Conservation (phyloP, 345 rosid species). For the Arabis alpina region DNA sequence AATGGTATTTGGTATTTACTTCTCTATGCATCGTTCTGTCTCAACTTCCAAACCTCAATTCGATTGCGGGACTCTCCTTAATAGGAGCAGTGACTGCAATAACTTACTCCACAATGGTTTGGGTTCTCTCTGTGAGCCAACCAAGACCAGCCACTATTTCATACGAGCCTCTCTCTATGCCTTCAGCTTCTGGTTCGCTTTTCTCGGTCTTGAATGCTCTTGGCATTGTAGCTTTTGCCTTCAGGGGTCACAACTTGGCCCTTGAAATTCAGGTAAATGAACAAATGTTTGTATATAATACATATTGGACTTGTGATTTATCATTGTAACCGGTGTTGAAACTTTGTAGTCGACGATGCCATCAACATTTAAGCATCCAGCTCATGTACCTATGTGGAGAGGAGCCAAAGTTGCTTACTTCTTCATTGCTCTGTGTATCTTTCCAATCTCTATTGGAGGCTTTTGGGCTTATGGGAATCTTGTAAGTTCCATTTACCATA, state of each 20-base stretch:
- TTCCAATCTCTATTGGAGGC: slow-evolving; percentile 92
- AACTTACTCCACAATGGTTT: slow-evolving; percentile 89
- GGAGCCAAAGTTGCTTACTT: slow-evolving; percentile 95
- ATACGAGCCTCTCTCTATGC: slow-evolving; percentile 71
- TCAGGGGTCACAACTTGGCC: slow-evolving; percentile 90
- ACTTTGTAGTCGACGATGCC: slow-evolving; percentile 91
- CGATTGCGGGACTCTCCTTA: slow-evolving; percentile 92
- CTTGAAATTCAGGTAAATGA: slow-evolving; percentile 84
- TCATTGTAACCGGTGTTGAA: background rate
- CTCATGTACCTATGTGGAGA: slow-evolving; percentile 99
- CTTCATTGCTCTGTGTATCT: slow-evolving; percentile 86
- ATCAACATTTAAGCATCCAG: slow-evolving; percentile 95
- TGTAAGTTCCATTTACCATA: slow-evolving; percentile 51
- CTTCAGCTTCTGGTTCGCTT: slow-evolving; percentile 61
- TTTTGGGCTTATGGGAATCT: slow-evolving; percentile 97
- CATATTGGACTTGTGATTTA: slow-evolving; percentile 2
- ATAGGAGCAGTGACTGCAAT: slow-evolving; percentile 95
- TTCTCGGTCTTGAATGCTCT: slow-evolving; percentile 89
- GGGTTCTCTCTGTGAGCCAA: slow-evolving; percentile 97
- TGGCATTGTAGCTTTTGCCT: slow-evolving; percentile 92
- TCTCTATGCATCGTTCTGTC: slow-evolving; percentile 90
- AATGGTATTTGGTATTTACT: slow-evolving; percentile 97
- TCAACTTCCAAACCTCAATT: slow-evolving; percentile 97
- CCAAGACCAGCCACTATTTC: slow-evolving; percentile 78
- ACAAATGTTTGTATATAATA: slow-evolving; percentile 4